Evolutionary conservation across 495 filamentous ascomycete genomes (phyloP).

Genomic region (Tuber calosporum): DNA sequence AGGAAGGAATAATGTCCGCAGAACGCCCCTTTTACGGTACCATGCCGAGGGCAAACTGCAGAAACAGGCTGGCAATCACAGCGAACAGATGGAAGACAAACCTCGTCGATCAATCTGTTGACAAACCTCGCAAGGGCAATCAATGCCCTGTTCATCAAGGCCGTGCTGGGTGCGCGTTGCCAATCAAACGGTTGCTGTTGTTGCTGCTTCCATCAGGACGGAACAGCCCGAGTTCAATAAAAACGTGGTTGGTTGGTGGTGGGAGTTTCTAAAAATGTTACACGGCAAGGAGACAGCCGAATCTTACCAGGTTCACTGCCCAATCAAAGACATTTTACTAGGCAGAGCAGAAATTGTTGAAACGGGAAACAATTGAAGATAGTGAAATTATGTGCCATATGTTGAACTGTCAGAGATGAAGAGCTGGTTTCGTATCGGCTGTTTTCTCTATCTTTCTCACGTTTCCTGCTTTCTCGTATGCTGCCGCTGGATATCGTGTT

Average conservation of each 20-base stretch:
- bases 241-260: not conserved
- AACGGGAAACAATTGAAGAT: not conserved
- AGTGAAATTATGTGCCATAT: not conserved
- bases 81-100: not conserved
- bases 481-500: not conserved
- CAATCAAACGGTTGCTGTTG: not conserved
- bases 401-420: not conserved
- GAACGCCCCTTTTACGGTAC: not conserved
- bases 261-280: not conserved
- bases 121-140: not conserved
- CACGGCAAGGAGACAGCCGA: not conserved
- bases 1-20: not conserved
- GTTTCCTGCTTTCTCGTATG: not conserved
- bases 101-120: not conserved
- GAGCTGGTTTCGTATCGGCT: not conserved
- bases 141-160: not conserved
- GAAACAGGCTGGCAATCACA: not conserved
- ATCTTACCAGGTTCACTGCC: not conserved
- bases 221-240: not conserved
- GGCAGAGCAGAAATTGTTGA: not conserved
- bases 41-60: not conserved
- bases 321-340: not conserved
- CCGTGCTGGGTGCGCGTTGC: not conserved
- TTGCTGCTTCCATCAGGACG: not conserved
- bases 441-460: not conserved